Evolutionary conservation across 2,329 filamentous ascomycete genomes (phyloP).

Genomic region (Sclerotinia minor): DNA sequence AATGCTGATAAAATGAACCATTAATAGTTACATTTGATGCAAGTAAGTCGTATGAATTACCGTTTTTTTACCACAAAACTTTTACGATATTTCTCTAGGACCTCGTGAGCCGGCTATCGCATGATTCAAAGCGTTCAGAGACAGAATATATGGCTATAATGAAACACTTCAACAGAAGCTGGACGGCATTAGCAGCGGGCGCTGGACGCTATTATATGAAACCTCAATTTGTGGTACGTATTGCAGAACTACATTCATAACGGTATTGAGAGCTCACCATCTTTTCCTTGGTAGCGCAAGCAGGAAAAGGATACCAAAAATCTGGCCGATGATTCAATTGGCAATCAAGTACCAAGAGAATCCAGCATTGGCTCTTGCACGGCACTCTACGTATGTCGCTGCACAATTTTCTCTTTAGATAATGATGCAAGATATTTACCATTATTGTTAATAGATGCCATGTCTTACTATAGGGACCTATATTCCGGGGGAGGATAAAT

Average conservation of each 20-base stretch:
- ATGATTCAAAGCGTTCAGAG: not conserved
- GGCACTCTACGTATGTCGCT: not conserved
- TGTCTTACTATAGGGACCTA: not conserved
- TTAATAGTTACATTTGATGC: not conserved
- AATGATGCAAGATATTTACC: not conserved
- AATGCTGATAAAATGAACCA: not conserved
- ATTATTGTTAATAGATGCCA: not conserved
- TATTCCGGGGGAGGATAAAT: not conserved
- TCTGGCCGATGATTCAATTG: not conserved
- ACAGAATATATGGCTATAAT: conserved; percentile 1
- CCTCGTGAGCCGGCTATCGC: not conserved
- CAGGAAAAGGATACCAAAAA: not conserved
- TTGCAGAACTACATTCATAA: not conserved
- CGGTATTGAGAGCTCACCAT: not conserved
- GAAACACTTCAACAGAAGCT: conserved; percentile 12
- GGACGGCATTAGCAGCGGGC: conserved; percentile 1
- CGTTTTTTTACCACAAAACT: not conserved
- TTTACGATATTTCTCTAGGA: not conserved
- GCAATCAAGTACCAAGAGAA: not conserved
- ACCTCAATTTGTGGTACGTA: not conserved
- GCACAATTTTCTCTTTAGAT: not conserved
- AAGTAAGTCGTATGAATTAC: not conserved
- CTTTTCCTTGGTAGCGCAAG: not conserved
- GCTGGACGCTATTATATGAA: conserved; percentile 6
- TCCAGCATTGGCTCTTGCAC: not conserved